Evolutionary conservation across 352 stramenopile genomes (phyloP).

Genomic region (Phytopythium helicoides): DNA sequence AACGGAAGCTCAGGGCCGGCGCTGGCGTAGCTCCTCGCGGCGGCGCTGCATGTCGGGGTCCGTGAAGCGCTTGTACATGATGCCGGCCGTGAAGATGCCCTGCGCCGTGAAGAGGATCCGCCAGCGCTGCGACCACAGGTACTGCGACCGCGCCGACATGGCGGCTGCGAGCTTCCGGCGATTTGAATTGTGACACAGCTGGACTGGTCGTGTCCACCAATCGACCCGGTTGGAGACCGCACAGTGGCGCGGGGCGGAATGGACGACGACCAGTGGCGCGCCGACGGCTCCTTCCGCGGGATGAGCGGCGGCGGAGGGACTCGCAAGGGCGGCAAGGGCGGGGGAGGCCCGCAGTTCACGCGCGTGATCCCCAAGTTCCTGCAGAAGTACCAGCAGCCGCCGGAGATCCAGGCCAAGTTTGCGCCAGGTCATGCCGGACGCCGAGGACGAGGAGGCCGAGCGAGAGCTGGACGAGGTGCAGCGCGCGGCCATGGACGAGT

Average conservation of each 20-base stretch:
- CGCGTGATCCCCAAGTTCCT: constrained; percentile 85
- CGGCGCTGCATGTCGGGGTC: not conserved
- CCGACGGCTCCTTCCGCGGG: constrained; percentile 70
- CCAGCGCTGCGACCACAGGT: constrained; percentile 66
- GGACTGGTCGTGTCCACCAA: too few species aligned
- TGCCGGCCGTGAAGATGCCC: constrained; percentile 58
- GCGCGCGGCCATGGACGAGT: constrained; percentile 70
- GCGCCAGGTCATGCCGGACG: constrained; percentile 30
- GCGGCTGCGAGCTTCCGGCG: not conserved
- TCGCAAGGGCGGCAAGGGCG: constrained; percentile 22
- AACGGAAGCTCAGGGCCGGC: not conserved
- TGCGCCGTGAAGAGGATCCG: constrained; percentile 77
- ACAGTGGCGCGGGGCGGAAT: too few species aligned
- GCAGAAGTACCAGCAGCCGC: constrained; percentile 66
- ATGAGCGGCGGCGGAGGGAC: constrained; percentile 23
- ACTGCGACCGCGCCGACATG: constrained; percentile 51
- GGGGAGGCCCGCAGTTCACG: constrained; percentile 67
- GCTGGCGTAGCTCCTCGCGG: not conserved
- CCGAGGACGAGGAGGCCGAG: constrained; percentile 49
- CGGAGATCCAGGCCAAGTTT: constrained; percentile 73
- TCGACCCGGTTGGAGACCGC: too few species aligned
- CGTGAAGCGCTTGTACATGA: constrained; percentile 61
- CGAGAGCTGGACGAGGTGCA: constrained; percentile 81
- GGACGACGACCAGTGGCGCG: constrained; percentile 73
- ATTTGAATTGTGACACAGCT: too few species aligned